These are phyloP conservation scores for Lathyrus oleraceus DNA, from an alignment of 306 rosid species.

Conservation along the genomic window DNA sequence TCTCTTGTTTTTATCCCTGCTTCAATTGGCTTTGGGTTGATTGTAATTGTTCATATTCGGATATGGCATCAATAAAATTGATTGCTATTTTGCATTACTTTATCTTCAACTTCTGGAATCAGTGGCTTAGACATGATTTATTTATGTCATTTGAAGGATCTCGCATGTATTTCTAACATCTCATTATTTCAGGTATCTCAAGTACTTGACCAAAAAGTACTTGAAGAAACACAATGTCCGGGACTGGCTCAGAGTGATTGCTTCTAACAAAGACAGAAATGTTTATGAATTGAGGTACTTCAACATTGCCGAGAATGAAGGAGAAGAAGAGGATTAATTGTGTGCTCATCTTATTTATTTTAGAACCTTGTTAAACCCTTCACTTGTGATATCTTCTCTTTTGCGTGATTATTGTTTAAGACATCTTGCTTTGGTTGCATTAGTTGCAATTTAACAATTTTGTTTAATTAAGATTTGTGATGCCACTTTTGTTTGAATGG, in stretches of 20 bases:
- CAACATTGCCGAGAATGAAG: constrained; percentile 46
- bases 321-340: constrained; percentile 39
- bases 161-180: neutral
- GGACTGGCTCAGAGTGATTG: constrained; percentile 40
- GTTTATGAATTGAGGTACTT: constrained; percentile 43
- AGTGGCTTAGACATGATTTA: neutral
- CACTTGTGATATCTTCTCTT: neutral
- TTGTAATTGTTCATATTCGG: neutral
- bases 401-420: neutral
- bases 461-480: constrained; percentile 5
- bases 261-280: constrained; percentile 42
- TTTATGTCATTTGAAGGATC: neutral
- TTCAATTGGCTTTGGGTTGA: constrained; percentile 5
- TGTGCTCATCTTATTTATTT: neutral
- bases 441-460: constrained; percentile 28
- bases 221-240: constrained; percentile 41
- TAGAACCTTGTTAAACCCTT: constrained; percentile 1
- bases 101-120: neutral
- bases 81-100: neutral
- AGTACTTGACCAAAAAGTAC: constrained; percentile 39
- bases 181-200: constrained; percentile 29
- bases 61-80: neutral
- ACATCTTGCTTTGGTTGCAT: neutral
- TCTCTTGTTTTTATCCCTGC: too few species aligned
- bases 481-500: constrained; percentile 6